Evolutionary conservation across 129 eudicot genomes (phyloP).

Genomic region (Flaveria robusta): DNA sequence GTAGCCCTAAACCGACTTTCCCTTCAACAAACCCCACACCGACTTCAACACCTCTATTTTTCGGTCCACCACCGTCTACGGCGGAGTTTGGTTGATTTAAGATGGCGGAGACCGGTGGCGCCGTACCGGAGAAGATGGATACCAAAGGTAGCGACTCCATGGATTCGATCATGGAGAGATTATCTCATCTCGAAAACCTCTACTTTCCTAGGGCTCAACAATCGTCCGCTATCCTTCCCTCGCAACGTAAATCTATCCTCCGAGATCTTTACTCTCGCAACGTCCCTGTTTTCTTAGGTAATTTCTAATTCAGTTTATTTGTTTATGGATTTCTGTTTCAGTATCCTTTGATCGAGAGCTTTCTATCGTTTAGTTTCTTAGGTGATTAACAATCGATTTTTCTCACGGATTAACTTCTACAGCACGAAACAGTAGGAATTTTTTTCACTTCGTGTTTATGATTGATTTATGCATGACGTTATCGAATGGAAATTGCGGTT

Average conservation of each 20-base stretch:
- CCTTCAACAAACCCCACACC: conserved; percentile 13
- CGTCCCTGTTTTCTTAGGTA: conserved; percentile 88
- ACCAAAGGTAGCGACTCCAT: conserved; percentile 21
- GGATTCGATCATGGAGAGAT: conserved; percentile 65
- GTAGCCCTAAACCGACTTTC: neutral
- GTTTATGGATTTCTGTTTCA: neutral
- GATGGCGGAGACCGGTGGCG: conserved; percentile 13
- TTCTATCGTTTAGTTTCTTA: no score
- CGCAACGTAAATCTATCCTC: conserved; percentile 81
- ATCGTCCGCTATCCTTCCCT: conserved; percentile 58
- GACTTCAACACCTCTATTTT: conserved; percentile 14
- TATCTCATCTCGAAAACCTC: conserved; percentile 66
- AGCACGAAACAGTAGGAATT: neutral
- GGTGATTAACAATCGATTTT: neutral
- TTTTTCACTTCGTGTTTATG: neutral
- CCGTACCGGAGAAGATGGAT: conserved; percentile 13
- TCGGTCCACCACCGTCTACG: conserved; percentile 3
- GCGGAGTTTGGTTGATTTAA: conserved; percentile 3
- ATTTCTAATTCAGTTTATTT: neutral
- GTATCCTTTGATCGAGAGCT: neutral
- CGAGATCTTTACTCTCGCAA: conserved; percentile 76
- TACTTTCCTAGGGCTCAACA: conserved; percentile 84
- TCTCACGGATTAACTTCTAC: neutral
- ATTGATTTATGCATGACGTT: neutral
- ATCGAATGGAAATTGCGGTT: no score